phyloP scores from a whole-genome alignment of 768 basidiomycete species.

The Amanita muscaria region DNA sequence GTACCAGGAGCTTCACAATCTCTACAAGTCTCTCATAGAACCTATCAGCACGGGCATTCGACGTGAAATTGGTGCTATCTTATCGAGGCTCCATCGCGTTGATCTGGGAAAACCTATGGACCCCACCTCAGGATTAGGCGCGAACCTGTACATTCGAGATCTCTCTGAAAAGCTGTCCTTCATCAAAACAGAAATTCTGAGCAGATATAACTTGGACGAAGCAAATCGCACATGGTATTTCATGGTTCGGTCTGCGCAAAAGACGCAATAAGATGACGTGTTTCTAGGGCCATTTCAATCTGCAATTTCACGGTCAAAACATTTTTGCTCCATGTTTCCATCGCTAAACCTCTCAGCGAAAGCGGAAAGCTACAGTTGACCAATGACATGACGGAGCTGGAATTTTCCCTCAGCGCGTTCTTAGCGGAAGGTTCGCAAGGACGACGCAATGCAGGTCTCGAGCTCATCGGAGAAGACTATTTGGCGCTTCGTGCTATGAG shows the following conservation, averaged over 20 bases:
- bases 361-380: constrained; percentile 90
- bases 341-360: constrained; percentile 86
- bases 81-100: constrained; percentile 77
- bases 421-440: constrained; percentile 47
- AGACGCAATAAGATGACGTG: background rate
- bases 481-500: constrained; percentile 77
- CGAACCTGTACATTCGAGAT: constrained; percentile 88
- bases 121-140: constrained; percentile 50
- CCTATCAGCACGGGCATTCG: constrained; percentile 62
- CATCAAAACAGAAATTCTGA: constrained; percentile 70
- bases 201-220: constrained; percentile 64
- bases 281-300: constrained; percentile 49
- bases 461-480: constrained; percentile 82
- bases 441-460: constrained; percentile 59
- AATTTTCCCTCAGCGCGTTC: constrained; percentile 84
- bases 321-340: constrained; percentile 91
- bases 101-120: constrained; percentile 73
- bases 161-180: constrained; percentile 81
- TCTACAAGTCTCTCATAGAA: constrained; percentile 51
- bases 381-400: constrained; percentile 93
- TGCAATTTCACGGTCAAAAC: constrained; percentile 74
- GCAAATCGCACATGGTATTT: constrained; percentile 64
- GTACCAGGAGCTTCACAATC: constrained; percentile 38
- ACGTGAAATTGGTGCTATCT: constrained; percentile 71
- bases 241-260: constrained; percentile 1